Conservation (phyloP, 2,329 filamentous ascomycete species). For the Colletotrichum musae region DNA sequence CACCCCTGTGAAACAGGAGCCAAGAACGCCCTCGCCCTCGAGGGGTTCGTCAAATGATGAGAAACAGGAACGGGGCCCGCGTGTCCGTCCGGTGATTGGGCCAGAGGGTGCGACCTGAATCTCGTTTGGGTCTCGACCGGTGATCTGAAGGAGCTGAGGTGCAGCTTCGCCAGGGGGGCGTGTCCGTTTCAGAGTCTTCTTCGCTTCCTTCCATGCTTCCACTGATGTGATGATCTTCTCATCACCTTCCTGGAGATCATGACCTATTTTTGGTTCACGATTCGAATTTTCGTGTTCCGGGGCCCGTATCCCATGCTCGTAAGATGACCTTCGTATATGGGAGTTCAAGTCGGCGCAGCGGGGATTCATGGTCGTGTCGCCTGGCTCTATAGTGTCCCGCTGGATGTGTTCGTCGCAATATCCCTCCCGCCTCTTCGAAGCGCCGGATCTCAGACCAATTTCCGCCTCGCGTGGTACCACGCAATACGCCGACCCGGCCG, state of each 20-base stretch:
- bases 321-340: constrained; percentile 3
- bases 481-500: constrained; percentile 9
- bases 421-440: constrained; percentile 5
- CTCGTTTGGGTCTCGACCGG: constrained; percentile 15
- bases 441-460: constrained; percentile 30
- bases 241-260: not conserved
- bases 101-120: not conserved
- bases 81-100: constrained; percentile 6
- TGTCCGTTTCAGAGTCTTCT: constrained; percentile 37
- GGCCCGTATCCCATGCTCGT: constrained; percentile 19
- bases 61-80: constrained; percentile 1
- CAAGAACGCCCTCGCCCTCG: not conserved
- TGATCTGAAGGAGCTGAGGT: constrained; percentile 29
- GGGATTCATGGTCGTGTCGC: constrained; percentile 2
- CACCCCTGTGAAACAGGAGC: constrained; percentile 38
- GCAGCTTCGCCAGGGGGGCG: constrained; percentile 14
- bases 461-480: constrained; percentile 28
- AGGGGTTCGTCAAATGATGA: constrained; percentile 20
- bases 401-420: constrained; percentile 6
- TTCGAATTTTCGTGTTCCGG: too few relatives aligned
- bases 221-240: constrained; percentile 9
- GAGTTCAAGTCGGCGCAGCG: not conserved
- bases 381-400: not conserved
- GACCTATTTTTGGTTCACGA: constrained; percentile 34
- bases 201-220: constrained; percentile 26